Conservation (phyloP, 2,329 filamentous ascomycete genomes). For the Xylaria digitata region DNA sequence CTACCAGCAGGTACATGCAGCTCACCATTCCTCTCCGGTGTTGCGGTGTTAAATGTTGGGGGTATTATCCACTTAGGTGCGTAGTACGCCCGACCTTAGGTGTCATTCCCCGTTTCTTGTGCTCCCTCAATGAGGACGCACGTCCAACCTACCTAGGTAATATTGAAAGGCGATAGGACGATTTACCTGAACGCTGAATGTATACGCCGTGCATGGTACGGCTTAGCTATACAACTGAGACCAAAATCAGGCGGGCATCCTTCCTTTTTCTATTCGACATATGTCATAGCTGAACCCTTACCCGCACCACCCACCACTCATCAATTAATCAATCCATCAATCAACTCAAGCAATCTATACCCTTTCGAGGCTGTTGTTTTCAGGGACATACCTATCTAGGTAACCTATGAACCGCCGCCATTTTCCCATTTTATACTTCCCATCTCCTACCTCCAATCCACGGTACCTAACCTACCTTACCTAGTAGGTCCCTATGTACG, state of each 20-base stretch:
- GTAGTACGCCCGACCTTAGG: not conserved
- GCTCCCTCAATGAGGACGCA: not conserved
- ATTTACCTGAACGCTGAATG: not conserved
- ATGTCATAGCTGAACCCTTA: slow-evolving; percentile 20
- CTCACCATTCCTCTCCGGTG: not conserved
- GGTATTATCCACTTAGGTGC: not conserved
- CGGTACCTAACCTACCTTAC: not conserved
- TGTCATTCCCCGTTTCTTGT: slow-evolving; percentile 11
- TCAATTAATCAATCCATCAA: not conserved
- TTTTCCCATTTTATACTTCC: slow-evolving; percentile 15
- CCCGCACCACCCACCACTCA: not conserved
- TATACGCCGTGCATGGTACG: not conserved
- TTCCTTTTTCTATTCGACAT: slow-evolving; percentile 5
- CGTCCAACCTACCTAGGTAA: not conserved
- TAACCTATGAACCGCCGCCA: slow-evolving; percentile 19
- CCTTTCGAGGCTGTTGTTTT: slow-evolving; percentile 17
- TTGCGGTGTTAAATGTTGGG: too few relatives aligned
- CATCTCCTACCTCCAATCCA: slow-evolving; percentile 7
- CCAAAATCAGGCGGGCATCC: not conserved
- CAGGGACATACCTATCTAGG: slow-evolving; percentile 31
- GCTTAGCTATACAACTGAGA: not conserved
- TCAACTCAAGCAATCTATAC: slow-evolving; percentile 12
- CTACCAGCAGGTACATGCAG: not conserved
- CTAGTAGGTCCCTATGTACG: too few relatives aligned
- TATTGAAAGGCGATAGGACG: not conserved